These are phyloP conservation scores for Aspergillus latus DNA, from an alignment of 2,329 filamentous ascomycete genomes.

Conservation along the genomic window DNA sequence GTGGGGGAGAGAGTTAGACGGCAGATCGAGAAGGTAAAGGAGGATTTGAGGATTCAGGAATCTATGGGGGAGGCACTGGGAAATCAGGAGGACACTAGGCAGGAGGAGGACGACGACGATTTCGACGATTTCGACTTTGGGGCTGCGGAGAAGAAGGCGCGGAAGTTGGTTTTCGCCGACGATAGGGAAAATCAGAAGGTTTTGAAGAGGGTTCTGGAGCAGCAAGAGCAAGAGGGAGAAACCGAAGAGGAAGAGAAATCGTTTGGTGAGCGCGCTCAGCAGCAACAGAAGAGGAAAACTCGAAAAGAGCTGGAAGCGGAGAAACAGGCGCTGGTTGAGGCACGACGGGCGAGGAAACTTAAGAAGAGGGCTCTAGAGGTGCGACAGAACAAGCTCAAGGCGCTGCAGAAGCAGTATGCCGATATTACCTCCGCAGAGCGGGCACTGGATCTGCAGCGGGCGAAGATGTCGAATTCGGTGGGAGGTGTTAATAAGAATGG, in stretches of 20 bases:
- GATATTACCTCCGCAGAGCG: slow-evolving; percentile 57
- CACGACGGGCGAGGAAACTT: slow-evolving; percentile 44
- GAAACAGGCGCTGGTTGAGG: slow-evolving; percentile 38
- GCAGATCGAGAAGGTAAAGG: slow-evolving; percentile 53
- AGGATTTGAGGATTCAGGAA: slow-evolving; percentile 44
- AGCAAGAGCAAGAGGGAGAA: slow-evolving; percentile 23
- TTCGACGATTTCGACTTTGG: slow-evolving; percentile 27
- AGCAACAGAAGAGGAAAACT: slow-evolving; percentile 37
- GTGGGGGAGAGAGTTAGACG: slow-evolving; percentile 56
- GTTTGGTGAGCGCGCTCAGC: slow-evolving; percentile 17
- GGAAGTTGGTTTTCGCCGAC: slow-evolving; percentile 43
- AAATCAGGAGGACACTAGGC: slow-evolving; percentile 23
- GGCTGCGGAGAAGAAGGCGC: slow-evolving; percentile 25
- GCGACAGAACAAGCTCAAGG: slow-evolving; percentile 51
- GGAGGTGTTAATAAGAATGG: slow-evolving; percentile 65
- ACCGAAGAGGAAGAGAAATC: slow-evolving; percentile 29
- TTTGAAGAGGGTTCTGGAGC: slow-evolving; percentile 24
- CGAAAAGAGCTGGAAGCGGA: slow-evolving; percentile 48
- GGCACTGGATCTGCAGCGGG: slow-evolving; percentile 59
- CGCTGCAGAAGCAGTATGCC: slow-evolving; percentile 54
- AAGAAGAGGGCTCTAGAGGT: slow-evolving; percentile 52
- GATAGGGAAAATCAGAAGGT: slow-evolving; percentile 36
- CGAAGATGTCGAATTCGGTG: slow-evolving; percentile 60
- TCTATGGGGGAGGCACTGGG: slow-evolving; percentile 36
- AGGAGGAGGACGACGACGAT: slow-evolving; percentile 24